These are phyloP conservation scores for Acanthamoeba castellanii DNA, from an alignment of 208 protist genomes.

Conservation along the genomic window DNA sequence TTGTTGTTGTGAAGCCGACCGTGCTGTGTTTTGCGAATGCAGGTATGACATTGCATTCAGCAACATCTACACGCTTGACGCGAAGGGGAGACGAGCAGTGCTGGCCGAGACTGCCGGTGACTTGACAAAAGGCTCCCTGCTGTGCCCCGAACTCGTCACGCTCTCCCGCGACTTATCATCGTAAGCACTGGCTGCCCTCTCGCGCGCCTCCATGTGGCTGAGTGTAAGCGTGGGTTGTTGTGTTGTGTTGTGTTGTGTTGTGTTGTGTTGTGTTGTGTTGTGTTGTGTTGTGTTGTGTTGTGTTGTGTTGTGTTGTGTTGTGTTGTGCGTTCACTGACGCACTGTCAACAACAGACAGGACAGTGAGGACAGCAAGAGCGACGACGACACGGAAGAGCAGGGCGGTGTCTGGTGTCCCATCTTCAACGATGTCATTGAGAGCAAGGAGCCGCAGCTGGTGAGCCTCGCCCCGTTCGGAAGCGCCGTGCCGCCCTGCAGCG, in stretches of 20 bases:
- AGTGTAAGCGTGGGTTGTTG: no score
- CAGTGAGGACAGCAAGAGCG: slow-evolving; percentile 10
- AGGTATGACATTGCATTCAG: slow-evolving; percentile 5
- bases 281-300: no score
- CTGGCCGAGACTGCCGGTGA: neutral
- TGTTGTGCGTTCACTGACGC: no score
- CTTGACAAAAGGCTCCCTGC: neutral
- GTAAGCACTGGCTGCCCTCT: neutral
- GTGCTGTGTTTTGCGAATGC: no score
- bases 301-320: no score
- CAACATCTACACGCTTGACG: slow-evolving; percentile 25
- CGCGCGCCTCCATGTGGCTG: neutral
- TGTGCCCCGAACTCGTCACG: neutral
- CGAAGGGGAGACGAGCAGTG: neutral
- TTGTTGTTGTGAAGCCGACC: neutral
- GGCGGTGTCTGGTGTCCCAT: neutral
- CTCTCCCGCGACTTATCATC: neutral
- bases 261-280: no score
- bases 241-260: no score
- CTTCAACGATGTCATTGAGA: neutral
- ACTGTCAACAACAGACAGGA: no score
- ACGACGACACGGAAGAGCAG: neutral
- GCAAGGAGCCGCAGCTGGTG: neutral
- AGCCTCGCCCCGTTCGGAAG: neutral
- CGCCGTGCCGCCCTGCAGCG: slow-evolving; percentile 1